Evolutionary conservation across 306 rosid species (phyloP), one percentile per base, ranked within the genome.

Genomic region (Quercus glauca): DNA sequence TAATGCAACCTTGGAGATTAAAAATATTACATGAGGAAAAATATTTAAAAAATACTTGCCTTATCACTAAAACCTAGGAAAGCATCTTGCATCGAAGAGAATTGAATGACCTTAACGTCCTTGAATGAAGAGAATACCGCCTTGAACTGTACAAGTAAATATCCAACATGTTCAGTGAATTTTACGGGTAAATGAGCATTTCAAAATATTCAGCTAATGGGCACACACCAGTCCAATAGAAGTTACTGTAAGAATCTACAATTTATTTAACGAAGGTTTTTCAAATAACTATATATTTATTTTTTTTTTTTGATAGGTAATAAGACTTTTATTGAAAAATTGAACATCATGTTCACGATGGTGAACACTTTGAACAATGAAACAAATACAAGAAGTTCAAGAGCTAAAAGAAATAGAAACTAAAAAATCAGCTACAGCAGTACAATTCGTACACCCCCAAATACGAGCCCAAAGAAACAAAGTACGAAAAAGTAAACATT

Each of bases 81-180:
- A 55, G 93, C 93, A 69, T 93, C 96, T 88, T 90, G 96, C 98
- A 96, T 82, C 10, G 99, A 85, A 59, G 96, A 93, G 86, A 96
- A 96, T 76, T 93, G 92, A 76, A 96, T 89, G 56, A 96, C 96
- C 83, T 90, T 96, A 45, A 90, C 87, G 72, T 96, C 94, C 84
- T 90, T 96, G 91, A 89, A 96, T 13, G 94, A 79, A 68, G 93
- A 90, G 82, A 93, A 93, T 78, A 89, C 82, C 18, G 85, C 75
- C 86, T 77, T 83, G 81, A 89, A 84, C 99, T 96, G 92, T 78
- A 43, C 55, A 87, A 71, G 76, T 41, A 55, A 45, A 89, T 41
- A 80, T 65, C 23, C 55, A 74, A 56, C 3, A 58, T 31, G 78
- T 79, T 55, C 67, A 73, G 71, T 19, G 73, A 55, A 71, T 53